phyloP scores from a whole-genome alignment of 805 yeast species.

The Candida andamanensis region DNA sequence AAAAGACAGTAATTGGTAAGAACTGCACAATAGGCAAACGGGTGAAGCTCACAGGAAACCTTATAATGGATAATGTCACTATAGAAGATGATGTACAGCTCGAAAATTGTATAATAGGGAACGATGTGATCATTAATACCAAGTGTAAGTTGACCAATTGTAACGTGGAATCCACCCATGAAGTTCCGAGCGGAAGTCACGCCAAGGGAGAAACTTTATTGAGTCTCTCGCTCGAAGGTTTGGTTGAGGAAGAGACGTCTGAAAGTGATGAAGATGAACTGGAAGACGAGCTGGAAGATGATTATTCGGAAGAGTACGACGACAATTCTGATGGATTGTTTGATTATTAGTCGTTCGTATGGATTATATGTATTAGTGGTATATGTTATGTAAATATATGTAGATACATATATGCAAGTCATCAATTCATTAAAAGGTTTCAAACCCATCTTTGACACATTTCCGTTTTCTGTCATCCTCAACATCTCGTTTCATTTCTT shows the following conservation, averaged over 20 bases:
- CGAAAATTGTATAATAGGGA: slow-evolving; percentile 88
- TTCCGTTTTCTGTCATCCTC: too few relatives aligned
- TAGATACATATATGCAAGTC: too few relatives aligned
- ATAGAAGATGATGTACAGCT: slow-evolving; percentile 74
- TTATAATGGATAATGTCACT: slow-evolving; percentile 63
- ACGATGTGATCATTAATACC: slow-evolving; percentile 53
- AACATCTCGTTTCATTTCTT: slow-evolving; percentile 6
- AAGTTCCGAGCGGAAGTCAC: slow-evolving; percentile 52
- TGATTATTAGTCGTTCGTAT: slow-evolving; percentile 34
- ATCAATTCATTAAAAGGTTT: too few relatives aligned
- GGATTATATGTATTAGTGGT: too few relatives aligned
- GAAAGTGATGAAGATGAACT: slow-evolving; percentile 27
- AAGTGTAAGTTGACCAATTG: slow-evolving; percentile 72
- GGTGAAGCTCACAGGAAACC: slow-evolving; percentile 84
- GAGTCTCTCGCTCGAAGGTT: slow-evolving; percentile 38
- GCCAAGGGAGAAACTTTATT: slow-evolving; percentile 57
- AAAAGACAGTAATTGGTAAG: slow-evolving; percentile 75
- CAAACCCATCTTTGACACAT: too few relatives aligned
- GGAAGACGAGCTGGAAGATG: slow-evolving; percentile 23
- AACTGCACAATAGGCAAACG: slow-evolving; percentile 76
- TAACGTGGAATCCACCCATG: slow-evolving; percentile 76
- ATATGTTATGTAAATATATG: too few relatives aligned
- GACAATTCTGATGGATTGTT: slow-evolving; percentile 53
- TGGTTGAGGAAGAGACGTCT: slow-evolving; percentile 29
- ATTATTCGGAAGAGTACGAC: slow-evolving; percentile 40